Percentiles rank a stretch among this genome's conserved stretches.
phyloP scores from a whole-genome alignment of 805 yeast species.

The Candida coleopterorum region DNA sequence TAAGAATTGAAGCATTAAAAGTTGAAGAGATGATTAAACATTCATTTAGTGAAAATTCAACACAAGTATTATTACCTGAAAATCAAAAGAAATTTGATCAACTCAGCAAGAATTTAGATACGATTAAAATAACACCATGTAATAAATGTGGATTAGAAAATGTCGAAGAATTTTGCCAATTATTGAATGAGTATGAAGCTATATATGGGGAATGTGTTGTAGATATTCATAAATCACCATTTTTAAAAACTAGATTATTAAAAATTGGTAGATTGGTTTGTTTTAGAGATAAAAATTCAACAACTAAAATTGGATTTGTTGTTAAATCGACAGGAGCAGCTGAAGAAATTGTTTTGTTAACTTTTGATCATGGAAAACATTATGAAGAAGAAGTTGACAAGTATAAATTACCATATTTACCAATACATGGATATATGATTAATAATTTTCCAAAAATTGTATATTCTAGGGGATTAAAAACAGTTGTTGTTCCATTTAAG shows the following conservation, averaged over 20 bases:
- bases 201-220: conserved; percentile 42
- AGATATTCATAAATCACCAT: conserved; percentile 44
- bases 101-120: conserved; percentile 43
- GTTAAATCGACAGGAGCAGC: conserved; percentile 37
- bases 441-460: conserved; percentile 32
- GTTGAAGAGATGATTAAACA: conserved; percentile 99
- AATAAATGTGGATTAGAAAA: conserved; percentile 35
- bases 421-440: conserved; percentile 25
- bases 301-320: conserved; percentile 49
- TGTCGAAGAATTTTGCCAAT: conserved; percentile 41
- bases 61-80: conserved; percentile 82
- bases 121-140: conserved; percentile 31
- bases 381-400: conserved; percentile 20
- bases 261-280: conserved; percentile 54
- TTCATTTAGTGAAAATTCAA: conserved; percentile 86
- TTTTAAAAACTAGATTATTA: conserved; percentile 42
- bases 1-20: conserved; percentile 87
- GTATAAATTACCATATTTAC: conserved; percentile 34
- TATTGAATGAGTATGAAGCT: conserved; percentile 42
- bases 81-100: conserved; percentile 63
- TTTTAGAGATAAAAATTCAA: conserved; percentile 45
- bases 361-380: conserved; percentile 41
- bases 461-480: conserved; percentile 28
- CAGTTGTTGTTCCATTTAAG: conserved; percentile 36
- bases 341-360: conserved; percentile 33